Conservation (phyloP, 768 basidiomycete genomes). For the Infundibulicybe gibba region DNA sequence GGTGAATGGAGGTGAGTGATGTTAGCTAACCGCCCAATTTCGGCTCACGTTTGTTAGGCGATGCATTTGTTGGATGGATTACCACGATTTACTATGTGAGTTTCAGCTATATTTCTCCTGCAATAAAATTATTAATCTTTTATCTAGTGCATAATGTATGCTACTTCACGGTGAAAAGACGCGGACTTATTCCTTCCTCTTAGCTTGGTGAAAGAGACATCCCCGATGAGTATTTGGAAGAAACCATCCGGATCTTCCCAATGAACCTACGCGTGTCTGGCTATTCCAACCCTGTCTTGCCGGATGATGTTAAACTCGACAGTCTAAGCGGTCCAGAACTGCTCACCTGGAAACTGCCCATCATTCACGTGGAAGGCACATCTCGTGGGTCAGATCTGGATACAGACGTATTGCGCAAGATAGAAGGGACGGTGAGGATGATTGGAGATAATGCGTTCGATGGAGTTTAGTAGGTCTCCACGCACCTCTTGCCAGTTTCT, state of each 20-base stretch:
- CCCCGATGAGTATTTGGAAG: conserved; percentile 23
- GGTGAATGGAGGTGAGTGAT: conserved; percentile 49
- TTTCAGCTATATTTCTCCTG: neutral
- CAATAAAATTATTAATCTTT: neutral
- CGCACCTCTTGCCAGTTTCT: neutral
- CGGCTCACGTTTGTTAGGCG: conserved; percentile 29
- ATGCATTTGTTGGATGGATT: conserved; percentile 58
- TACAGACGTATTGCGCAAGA: conserved; percentile 23
- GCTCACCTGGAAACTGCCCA: conserved; percentile 36
- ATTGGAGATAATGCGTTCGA: conserved; percentile 44
- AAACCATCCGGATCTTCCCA: conserved; percentile 52
- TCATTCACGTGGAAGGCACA: conserved; percentile 47
- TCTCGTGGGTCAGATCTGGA: conserved; percentile 33
- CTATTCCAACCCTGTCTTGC: conserved; percentile 24
- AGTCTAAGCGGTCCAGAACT: conserved; percentile 11
- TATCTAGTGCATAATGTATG: conserved; percentile 35
- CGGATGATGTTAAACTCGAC: conserved; percentile 17
- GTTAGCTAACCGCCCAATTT: neutral
- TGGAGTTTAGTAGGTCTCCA: conserved; percentile 44
- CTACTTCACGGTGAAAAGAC: neutral
- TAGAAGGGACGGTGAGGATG: conserved; percentile 44
- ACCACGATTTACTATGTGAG: conserved; percentile 50
- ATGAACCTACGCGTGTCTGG: conserved; percentile 39
- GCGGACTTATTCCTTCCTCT: conserved; percentile 2
- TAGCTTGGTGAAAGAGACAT: conserved; percentile 13